Evolutionary conservation across 2,329 filamentous ascomycete species (phyloP), one percentile per base, ranked within the genome.

Genomic region (Nothophaeocryptopus gaeumannii): DNA sequence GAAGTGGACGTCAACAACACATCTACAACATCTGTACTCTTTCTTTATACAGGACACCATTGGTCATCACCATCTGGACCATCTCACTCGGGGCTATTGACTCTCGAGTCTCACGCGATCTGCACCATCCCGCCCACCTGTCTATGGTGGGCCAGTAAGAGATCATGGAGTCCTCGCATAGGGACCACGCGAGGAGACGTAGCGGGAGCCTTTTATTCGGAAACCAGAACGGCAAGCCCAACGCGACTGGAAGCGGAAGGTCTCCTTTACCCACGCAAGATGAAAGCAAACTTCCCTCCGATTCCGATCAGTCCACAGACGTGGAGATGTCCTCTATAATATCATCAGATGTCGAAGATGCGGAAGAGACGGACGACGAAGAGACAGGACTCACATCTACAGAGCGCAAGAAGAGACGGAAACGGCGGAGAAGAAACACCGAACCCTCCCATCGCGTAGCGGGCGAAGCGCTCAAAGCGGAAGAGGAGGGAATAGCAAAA

Each of bases 331-430:
- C 44, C 35, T 54, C 58, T 12, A 53, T 58, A 39, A 50, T 45
- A 16, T 49, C 55, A 15, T 54, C 51, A 11, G 48, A 47, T 40
- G 40, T 49, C 37, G 50, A 47, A 5, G 32, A 40, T 47, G 36
- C 49, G 32, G 48, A 55, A 42, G 39, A 55, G 33, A 41, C 42
- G 35, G 68, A 88, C 26, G 91, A 96, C 65, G 91, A 95, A 72
- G 91, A 96, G 76, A 88, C 88, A 2, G 91, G 90, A 1, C 75
- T 96, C 59, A 95, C 89, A 33, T 78, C 80, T 53, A 80, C 83
- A 63, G 87, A 82, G 67, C 78, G 80, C 58, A 82, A 63, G 49
- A 56, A 84, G 65, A 83, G 84, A 61, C 81, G 82, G 64, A 77
- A 77, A 59, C 80, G 81, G 70, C 81, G 80, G 66, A 77, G 77